A percentile compares a stretch with the other conserved stretches of the same genome.
Conservation (phyloP, 352 stramenopile genomes). For the Globisporangium irregulare region DNA sequence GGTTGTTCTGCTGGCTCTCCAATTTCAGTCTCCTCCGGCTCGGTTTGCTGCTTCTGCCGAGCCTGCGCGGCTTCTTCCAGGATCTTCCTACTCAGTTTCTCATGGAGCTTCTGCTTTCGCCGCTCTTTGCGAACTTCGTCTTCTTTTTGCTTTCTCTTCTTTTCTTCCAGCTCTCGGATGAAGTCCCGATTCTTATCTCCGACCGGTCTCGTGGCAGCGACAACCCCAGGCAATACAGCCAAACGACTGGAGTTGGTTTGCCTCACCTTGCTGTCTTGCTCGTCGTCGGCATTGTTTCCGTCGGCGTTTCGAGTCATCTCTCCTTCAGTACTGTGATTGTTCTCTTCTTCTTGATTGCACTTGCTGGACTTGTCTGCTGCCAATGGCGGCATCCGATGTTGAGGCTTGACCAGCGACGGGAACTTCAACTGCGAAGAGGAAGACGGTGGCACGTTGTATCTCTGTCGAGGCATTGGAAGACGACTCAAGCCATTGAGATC, state of each 20-base stretch:
- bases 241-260: conserved; percentile 16
- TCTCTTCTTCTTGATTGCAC: conserved; percentile 49
- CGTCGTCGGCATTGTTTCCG: conserved; percentile 23
- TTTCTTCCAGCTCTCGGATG: conserved; percentile 70
- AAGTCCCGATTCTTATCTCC: conserved; percentile 63
- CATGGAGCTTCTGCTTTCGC: conserved; percentile 55
- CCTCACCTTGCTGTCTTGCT: conserved; percentile 20
- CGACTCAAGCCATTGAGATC: conserved; percentile 19
- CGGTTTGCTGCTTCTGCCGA: conserved; percentile 24
- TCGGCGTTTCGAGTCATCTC: conserved; percentile 15
- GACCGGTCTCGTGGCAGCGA: not conserved
- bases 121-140: conserved; percentile 37
- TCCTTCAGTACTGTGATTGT: conserved; percentile 1
- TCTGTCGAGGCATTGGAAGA: conserved; percentile 25
- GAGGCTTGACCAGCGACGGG: conserved; percentile 33
- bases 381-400: conserved; percentile 12
- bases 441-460: conserved; percentile 5
- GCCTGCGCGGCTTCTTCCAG: conserved; percentile 39
- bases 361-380: not conserved
- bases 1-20: conserved; percentile 9
- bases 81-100: conserved; percentile 57
- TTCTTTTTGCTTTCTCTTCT: conserved; percentile 66
- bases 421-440: conserved; percentile 35
- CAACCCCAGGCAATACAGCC: conserved; percentile 17
- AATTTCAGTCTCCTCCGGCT: conserved; percentile 23